Evolutionary conservation across 2,329 filamentous ascomycete genomes (phyloP).

Genomic region (Pseudocercospora macadamiae): DNA sequence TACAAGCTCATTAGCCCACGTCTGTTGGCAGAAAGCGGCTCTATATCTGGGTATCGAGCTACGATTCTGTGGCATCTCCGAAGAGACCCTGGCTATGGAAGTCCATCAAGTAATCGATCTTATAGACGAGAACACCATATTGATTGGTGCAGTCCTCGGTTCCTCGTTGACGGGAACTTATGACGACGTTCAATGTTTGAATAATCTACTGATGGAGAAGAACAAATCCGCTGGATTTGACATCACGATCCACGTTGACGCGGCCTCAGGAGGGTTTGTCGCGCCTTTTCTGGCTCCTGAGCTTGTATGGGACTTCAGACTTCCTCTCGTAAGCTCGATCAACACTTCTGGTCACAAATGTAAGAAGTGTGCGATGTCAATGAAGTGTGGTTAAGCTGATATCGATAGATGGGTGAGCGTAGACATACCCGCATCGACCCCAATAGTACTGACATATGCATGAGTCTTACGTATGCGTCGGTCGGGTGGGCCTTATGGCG

Average conservation of each 20-base stretch:
- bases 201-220: slow-evolving; percentile 65
- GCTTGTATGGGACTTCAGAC: slow-evolving; percentile 66
- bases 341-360: slow-evolving; percentile 65
- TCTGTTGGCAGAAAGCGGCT: slow-evolving; percentile 1
- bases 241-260: slow-evolving; percentile 70
- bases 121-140: slow-evolving; percentile 71
- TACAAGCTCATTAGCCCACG: not conserved
- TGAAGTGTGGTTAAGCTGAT: not conserved
- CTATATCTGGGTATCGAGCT: not conserved
- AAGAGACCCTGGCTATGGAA: not conserved
- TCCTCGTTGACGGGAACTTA: slow-evolving; percentile 76
- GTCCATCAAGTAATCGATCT: not conserved
- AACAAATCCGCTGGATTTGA: slow-evolving; percentile 64
- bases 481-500: slow-evolving; percentile 74
- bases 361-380: not conserved
- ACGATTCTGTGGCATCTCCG: not conserved
- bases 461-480: slow-evolving; percentile 46
- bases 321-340: slow-evolving; percentile 67
- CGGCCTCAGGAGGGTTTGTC: slow-evolving; percentile 64
- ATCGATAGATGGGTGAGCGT: not conserved
- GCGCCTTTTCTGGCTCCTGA: slow-evolving; percentile 63
- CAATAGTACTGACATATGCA: not conserved
- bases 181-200: slow-evolving; percentile 70
- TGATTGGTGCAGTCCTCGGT: slow-evolving; percentile 73
- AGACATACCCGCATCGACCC: not conserved